These are phyloP conservation scores for Colletotrichum zoysiae DNA, from an alignment of 2,329 filamentous ascomycete genomes.

Conservation along the genomic window DNA sequence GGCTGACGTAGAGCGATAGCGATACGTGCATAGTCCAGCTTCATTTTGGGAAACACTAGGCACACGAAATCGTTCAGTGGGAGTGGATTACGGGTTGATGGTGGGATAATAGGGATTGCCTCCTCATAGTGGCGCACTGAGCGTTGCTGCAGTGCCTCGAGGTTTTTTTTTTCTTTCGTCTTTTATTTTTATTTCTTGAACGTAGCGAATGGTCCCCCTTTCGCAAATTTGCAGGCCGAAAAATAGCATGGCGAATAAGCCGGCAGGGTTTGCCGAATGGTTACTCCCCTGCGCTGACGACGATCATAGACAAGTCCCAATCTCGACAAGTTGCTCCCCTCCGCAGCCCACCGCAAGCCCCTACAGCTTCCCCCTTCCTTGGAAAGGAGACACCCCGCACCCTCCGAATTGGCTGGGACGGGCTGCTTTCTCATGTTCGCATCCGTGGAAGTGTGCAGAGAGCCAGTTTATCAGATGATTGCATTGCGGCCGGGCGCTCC, in stretches of 20 bases:
- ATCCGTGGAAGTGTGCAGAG: background rate
- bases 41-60: constrained; percentile 25
- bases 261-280: background rate
- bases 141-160: constrained; percentile 7
- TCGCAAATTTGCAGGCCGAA: background rate
- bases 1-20: constrained; percentile 8
- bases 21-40: constrained; percentile 13
- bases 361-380: constrained; percentile 10
- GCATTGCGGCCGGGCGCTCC: constrained; percentile 28
- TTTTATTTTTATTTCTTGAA: no score
- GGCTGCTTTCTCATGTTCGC: constrained; percentile 21
- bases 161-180: background rate
- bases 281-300: constrained; percentile 29
- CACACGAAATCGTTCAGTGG: background rate
- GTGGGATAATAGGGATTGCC: background rate
- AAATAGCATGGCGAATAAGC: background rate
- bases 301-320: constrained; percentile 41
- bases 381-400: background rate
- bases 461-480: constrained; percentile 23
- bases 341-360: constrained; percentile 19
- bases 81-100: background rate
- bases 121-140: constrained; percentile 2
- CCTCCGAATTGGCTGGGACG: constrained; percentile 19
- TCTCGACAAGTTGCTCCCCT: constrained; percentile 35
- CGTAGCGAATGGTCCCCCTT: constrained; percentile 4